These are phyloP conservation scores for Pichia manshurica DNA, from an alignment of 805 yeast genomes.

Conservation along the genomic window DNA sequence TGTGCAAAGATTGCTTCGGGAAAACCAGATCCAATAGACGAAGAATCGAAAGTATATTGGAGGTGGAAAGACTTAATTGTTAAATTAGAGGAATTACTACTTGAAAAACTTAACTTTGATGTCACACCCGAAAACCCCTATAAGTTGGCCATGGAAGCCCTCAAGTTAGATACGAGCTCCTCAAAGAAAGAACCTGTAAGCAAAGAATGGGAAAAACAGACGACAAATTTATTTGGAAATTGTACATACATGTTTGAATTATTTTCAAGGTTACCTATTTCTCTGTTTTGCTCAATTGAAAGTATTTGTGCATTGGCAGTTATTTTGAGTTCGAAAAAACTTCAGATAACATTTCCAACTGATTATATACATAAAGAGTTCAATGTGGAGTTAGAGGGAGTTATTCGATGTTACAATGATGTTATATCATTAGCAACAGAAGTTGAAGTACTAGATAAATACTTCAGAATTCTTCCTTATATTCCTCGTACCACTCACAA, in stretches of 20 bases:
- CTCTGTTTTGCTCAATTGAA: conserved; percentile 21
- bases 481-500: conserved; percentile 15
- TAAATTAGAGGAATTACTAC: conserved; percentile 39
- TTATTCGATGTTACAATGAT: conserved; percentile 23
- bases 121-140: conserved; percentile 39
- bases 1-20: conserved; percentile 42
- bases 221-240: conserved; percentile 18
- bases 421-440: conserved; percentile 18
- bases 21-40: conserved; percentile 37
- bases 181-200: conserved; percentile 12
- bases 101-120: conserved; percentile 45
- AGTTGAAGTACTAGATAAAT: conserved; percentile 19
- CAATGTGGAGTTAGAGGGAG: conserved; percentile 15
- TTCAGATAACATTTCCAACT: conserved; percentile 17
- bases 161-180: conserved; percentile 18
- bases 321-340: conserved; percentile 20
- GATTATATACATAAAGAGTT: conserved; percentile 16
- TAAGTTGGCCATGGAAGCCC: conserved; percentile 20
- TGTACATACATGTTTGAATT: conserved; percentile 27
- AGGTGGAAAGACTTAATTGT: conserved; percentile 45
- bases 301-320: conserved; percentile 24
- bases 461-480: conserved; percentile 22
- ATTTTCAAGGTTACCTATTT: conserved; percentile 27
- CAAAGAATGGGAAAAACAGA: conserved; percentile 14
- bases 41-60: conserved; percentile 43